These are phyloP conservation scores for Pleurotus giganteus DNA, from an alignment of 768 basidiomycete species.

Conservation along the genomic window DNA sequence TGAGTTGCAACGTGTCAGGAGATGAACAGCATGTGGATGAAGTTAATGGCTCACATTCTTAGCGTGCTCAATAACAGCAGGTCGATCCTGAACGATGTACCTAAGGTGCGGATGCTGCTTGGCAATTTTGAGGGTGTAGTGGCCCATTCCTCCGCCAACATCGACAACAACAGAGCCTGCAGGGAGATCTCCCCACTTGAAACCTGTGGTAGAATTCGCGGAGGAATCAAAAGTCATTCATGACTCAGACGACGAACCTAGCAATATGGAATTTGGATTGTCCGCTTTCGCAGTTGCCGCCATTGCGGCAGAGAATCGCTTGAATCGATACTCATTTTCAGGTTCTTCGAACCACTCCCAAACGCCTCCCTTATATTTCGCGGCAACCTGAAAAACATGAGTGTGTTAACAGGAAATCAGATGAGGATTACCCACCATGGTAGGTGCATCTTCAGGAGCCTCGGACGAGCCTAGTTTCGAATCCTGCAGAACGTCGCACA, in stretches of 20 bases:
- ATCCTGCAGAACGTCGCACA: conserved; percentile 19
- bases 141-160: conserved; percentile 35
- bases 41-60: conserved; percentile 17
- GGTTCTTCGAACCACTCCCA: conserved; percentile 33
- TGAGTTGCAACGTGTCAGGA: conserved; percentile 3
- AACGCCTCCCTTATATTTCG: conserved; percentile 18
- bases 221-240: not conserved
- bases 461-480: conserved; percentile 6
- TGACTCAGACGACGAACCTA: conserved; percentile 12
- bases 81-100: conserved; percentile 35
- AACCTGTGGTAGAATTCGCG: conserved; percentile 12
- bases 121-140: conserved; percentile 24
- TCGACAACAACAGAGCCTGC: conserved; percentile 24
- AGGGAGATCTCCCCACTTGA: conserved; percentile 17
- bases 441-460: not conserved
- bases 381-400: conserved; percentile 25
- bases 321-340: conserved; percentile 22
- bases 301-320: conserved; percentile 28
- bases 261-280: conserved; percentile 19
- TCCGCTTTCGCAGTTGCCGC: conserved; percentile 16
- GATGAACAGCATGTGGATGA: not conserved
- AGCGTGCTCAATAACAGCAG: conserved; percentile 22
- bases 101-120: conserved; percentile 22
- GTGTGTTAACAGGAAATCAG: not conserved
- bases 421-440: not conserved